Evolutionary conservation across 2,329 filamentous ascomycete genomes (phyloP).

Genomic region (Hymenoscyphus scutula): DNA sequence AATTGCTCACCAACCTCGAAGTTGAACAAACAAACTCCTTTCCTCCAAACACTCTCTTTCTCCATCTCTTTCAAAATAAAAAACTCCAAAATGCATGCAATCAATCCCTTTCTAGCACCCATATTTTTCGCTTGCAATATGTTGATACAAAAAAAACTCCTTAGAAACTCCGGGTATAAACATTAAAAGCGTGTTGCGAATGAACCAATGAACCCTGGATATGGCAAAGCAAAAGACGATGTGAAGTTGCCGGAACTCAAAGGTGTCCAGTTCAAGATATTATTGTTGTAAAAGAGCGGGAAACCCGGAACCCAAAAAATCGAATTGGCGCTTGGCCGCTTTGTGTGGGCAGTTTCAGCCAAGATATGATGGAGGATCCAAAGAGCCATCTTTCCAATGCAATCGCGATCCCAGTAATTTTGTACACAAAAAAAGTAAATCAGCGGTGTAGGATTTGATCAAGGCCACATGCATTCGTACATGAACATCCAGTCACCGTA

Average conservation of each 20-base stretch:
- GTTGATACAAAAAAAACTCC: background rate
- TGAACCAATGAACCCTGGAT: background rate
- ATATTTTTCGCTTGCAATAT: constrained; percentile 3
- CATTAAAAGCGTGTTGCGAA: background rate
- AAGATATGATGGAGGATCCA: background rate
- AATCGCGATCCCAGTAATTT: background rate
- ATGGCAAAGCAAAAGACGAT: background rate
- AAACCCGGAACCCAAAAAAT: too few species aligned
- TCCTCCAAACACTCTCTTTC: too few species aligned
- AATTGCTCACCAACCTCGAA: too few species aligned
- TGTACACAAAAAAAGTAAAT: background rate
- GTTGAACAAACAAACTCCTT: too few species aligned
- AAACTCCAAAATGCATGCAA: background rate
- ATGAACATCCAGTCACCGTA: constrained; percentile 51
- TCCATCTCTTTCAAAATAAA: too few species aligned
- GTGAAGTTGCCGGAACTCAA: background rate
- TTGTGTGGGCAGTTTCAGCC: background rate
- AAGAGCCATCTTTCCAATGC: constrained; percentile 1
- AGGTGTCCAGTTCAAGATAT: too few species aligned
- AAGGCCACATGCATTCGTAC: constrained; percentile 35
- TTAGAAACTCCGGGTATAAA: constrained; percentile 7
- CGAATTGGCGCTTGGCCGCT: background rate
- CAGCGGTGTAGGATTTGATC: constrained; percentile 11
- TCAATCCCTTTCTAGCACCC: background rate
- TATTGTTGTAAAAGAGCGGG: too few species aligned